Percentiles rank a stretch among this genome's conserved stretches.
These are phyloP conservation scores for Russula emetica DNA, from an alignment of 768 basidiomycete genomes.

Conservation along the genomic window DNA sequence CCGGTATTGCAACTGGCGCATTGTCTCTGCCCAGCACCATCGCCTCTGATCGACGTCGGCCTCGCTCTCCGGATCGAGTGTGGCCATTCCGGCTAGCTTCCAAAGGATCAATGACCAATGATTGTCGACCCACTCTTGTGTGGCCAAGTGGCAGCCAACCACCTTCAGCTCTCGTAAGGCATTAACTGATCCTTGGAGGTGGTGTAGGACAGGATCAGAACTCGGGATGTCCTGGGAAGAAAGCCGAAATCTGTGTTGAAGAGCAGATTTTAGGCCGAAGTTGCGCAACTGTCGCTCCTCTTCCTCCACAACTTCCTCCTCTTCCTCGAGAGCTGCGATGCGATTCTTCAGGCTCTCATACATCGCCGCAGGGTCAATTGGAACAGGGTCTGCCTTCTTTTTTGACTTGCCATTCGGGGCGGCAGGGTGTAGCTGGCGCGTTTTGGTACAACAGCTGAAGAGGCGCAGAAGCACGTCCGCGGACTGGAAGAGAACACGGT, in stretches of 20 bases:
- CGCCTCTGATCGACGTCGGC: slow-evolving; percentile 42
- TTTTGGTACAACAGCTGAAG: slow-evolving; percentile 56
- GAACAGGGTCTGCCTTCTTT: slow-evolving; percentile 64
- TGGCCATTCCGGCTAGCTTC: slow-evolving; percentile 87
- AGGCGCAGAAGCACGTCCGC: slow-evolving; percentile 81
- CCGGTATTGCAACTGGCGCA: slow-evolving; percentile 84
- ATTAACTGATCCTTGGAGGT: slow-evolving; percentile 38
- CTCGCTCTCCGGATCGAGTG: slow-evolving; percentile 63
- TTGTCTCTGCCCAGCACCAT: slow-evolving; percentile 83
- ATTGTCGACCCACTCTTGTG: slow-evolving; percentile 82
- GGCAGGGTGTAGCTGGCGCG: slow-evolving; percentile 45
- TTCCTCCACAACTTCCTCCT: slow-evolving; percentile 81
- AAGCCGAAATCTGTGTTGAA: slow-evolving; percentile 9
- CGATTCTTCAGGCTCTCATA: slow-evolving; percentile 85
- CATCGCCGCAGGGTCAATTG: slow-evolving; percentile 79
- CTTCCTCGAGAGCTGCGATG: slow-evolving; percentile 86
- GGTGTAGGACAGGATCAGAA: background rate
- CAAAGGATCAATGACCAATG: slow-evolving; percentile 89
- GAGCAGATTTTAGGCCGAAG: slow-evolving; percentile 20
- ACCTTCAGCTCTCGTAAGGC: slow-evolving; percentile 53
- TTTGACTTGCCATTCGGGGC: slow-evolving; percentile 39
- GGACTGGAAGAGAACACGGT: slow-evolving; percentile 79
- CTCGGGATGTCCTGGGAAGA: background rate
- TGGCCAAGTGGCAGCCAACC: slow-evolving; percentile 63
- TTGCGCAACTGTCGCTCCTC: slow-evolving; percentile 55